Conservation (phyloP, 805 yeast species). For the Lipomyces yamanashiensis region DNA sequence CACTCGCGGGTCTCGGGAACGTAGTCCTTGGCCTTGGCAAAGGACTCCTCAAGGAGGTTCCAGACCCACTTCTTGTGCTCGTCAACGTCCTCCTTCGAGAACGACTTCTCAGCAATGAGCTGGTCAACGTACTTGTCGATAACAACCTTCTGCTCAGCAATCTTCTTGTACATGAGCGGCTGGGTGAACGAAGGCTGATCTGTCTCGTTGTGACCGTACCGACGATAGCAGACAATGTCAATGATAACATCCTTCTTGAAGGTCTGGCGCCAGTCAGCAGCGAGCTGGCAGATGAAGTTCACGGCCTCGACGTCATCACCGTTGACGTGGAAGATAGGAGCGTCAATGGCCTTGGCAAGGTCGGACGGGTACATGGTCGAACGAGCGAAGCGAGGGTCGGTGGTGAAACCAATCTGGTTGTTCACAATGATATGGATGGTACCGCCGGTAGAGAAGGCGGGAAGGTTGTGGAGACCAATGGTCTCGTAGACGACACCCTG, state of each 20-base stretch:
- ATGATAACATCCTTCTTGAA: constrained; percentile 96
- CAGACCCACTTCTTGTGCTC: constrained; percentile 99
- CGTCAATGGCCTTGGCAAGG: constrained; percentile 93
- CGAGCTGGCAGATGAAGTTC: constrained; percentile 88
- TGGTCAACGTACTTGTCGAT: constrained; percentile 82
- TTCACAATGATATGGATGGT: constrained; percentile 94
- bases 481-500: constrained; percentile 99
- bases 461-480: constrained; percentile 89
- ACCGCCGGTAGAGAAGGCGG: constrained; percentile 98
- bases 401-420: constrained; percentile 99
- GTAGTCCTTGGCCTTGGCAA: constrained; percentile 85
- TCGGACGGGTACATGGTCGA: constrained; percentile 98
- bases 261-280: constrained; percentile 97
- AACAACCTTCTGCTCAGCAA: constrained; percentile 86
- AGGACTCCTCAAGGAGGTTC: constrained; percentile 89
- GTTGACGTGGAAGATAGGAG: constrained; percentile 98
- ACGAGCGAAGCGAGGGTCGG: constrained; percentile 97
- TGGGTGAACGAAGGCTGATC: constrained; percentile 99
- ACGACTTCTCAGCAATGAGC: constrained; percentile 83
- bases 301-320: constrained; percentile 97
- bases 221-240: constrained; percentile 98
- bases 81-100: constrained; percentile 84
- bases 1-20: constrained; percentile 92
- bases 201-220: constrained; percentile 98
- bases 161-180: constrained; percentile 93